Percentiles rank a stretch among this genome's conserved stretches.
These are phyloP conservation scores for Pseudonitzschia pungens DNA, from an alignment of 108 stramenopile species.

Conservation along the genomic window DNA sequence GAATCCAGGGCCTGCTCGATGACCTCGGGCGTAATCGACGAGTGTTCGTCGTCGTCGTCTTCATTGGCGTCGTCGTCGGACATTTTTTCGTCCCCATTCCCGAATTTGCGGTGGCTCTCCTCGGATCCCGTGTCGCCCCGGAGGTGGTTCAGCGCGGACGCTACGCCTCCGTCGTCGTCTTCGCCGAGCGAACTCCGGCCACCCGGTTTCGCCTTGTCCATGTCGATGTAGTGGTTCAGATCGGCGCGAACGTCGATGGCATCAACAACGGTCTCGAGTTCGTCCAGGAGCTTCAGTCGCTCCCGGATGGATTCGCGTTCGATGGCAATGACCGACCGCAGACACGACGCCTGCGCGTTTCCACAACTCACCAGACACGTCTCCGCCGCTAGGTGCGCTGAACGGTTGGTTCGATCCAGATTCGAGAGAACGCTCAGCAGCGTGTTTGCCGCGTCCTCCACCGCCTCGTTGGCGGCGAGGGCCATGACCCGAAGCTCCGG, in stretches of 20 bases:
- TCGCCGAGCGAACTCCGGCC: constrained; percentile 53
- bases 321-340: constrained; percentile 50
- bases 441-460: constrained; percentile 57
- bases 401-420: constrained; percentile 61
- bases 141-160: constrained; percentile 70
- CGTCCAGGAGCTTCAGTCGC: constrained; percentile 44
- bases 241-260: constrained; percentile 70
- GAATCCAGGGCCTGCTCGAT: constrained; percentile 39
- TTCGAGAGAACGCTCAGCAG: constrained; percentile 58
- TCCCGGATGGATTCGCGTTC: constrained; percentile 61
- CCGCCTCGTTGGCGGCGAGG: constrained; percentile 53
- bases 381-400: constrained; percentile 67
- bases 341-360: constrained; percentile 54
- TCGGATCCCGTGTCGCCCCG: constrained; percentile 45
- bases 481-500: constrained; percentile 56
- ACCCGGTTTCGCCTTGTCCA: constrained; percentile 51
- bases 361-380: constrained; percentile 57
- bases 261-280: constrained; percentile 51
- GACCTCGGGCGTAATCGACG: constrained; percentile 20
- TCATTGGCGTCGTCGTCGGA: too few species aligned
- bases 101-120: constrained; percentile 11
- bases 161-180: constrained; percentile 80
- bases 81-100: constrained; percentile 31
- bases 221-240: constrained; percentile 59
- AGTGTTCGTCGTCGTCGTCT: constrained; percentile 28